Evolutionary conservation across 768 basidiomycete species (phyloP).

Genomic region (Suillus paluster): DNA sequence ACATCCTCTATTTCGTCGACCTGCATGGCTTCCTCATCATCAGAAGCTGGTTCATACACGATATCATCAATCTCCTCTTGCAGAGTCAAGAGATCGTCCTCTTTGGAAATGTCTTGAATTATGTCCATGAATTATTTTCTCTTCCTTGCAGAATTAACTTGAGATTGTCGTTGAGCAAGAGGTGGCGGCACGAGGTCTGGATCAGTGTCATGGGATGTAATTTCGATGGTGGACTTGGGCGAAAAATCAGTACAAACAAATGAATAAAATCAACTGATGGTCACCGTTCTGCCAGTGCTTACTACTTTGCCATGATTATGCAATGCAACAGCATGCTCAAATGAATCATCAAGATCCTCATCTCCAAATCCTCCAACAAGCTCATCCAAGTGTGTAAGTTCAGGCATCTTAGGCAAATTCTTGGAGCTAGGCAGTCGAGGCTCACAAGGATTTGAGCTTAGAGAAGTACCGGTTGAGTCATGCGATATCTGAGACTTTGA

Average conservation of each 20-base stretch:
- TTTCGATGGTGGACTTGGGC: neutral
- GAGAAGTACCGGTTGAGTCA: neutral
- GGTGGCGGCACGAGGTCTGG: neutral
- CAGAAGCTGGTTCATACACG: neutral
- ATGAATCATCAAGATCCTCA: neutral
- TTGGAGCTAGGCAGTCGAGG: neutral
- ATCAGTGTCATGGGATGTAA: neutral
- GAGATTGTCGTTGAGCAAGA: neutral
- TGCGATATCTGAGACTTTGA: neutral
- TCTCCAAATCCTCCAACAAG: constrained; percentile 1
- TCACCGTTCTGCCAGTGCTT: neutral
- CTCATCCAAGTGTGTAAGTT: neutral
- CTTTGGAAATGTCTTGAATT: neutral
- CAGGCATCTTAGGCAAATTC: neutral
- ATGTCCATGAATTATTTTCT: neutral
- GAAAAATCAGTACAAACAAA: neutral
- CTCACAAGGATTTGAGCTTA: neutral
- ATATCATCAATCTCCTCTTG: too few species aligned
- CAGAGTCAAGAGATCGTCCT: neutral
- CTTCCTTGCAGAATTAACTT: neutral
- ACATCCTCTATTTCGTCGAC: neutral
- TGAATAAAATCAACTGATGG: neutral
- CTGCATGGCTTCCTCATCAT: neutral
- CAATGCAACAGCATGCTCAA: neutral
- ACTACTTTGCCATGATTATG: neutral